Evolutionary conservation across 2,329 filamentous ascomycete species (phyloP).

Genomic region (Aureobasidium sp.): DNA sequence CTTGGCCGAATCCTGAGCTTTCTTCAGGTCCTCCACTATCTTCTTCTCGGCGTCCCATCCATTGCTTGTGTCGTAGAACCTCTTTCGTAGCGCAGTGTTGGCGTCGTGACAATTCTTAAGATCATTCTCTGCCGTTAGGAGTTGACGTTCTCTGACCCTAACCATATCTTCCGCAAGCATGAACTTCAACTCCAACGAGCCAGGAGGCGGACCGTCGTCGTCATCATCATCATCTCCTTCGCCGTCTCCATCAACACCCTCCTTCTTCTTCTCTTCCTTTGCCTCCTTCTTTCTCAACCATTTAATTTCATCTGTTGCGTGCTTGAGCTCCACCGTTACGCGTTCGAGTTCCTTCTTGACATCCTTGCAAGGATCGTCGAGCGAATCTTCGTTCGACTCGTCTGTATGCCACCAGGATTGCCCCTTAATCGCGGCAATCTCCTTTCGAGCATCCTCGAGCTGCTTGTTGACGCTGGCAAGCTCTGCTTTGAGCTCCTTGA

Average conservation of each 20-base stretch:
- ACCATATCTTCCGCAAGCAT: neutral
- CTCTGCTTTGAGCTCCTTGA: neutral
- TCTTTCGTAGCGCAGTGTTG: neutral
- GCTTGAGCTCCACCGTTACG: neutral
- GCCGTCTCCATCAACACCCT: neutral
- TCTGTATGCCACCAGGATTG: neutral
- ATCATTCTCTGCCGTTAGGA: neutral
- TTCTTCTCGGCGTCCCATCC: neutral
- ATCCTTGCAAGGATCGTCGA: neutral
- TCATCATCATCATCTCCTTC: neutral
- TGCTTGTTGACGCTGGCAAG: neutral
- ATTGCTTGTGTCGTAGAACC: neutral
- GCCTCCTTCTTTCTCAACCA: neutral
- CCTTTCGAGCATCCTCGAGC: neutral
- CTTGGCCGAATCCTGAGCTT: neutral
- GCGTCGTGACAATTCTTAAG: neutral
- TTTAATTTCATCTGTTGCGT: neutral
- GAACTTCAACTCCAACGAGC: neutral
- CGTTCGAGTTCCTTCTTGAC: neutral
- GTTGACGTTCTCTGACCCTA: neutral
- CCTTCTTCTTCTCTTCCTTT: neutral
- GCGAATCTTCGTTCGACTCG: neutral
- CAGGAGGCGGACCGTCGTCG: neutral
- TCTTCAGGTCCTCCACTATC: neutral
- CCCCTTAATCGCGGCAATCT: neutral